A percentile compares a stretch with the other conserved stretches of the same genome.
Evolutionary conservation across 371 early-diverging fungal genomes (phyloP).

Genomic region (Mucor sp.): DNA sequence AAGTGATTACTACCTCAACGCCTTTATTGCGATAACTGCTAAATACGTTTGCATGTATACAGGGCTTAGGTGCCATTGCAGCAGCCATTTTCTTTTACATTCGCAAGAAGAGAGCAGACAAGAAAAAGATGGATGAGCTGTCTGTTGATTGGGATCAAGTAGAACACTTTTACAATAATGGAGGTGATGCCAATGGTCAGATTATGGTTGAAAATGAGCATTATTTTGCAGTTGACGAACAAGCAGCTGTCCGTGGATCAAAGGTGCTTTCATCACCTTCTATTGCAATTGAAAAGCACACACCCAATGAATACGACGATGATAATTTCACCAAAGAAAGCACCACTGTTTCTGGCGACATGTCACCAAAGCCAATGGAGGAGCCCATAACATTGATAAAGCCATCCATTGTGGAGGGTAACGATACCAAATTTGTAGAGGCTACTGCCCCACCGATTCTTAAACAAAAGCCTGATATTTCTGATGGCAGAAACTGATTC

Average conservation of each 20-base stretch:
- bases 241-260: background rate
- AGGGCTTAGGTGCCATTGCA: background rate
- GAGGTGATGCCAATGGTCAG: no score
- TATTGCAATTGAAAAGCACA: background rate
- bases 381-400: background rate
- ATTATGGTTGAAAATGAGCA: background rate
- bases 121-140: conserved; percentile 1
- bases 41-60: background rate
- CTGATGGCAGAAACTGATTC: background rate
- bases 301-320: background rate
- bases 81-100: conserved; percentile 1
- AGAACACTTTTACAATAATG: background rate
- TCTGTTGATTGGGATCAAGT: conserved; percentile 13
- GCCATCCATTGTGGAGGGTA: background rate
- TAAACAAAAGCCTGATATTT: background rate
- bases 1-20: background rate
- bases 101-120: background rate
- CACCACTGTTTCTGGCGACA: background rate
- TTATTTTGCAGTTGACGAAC: background rate
- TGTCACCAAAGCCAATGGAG: no score
- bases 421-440: background rate
- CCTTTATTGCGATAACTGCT: background rate
- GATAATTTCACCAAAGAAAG: background rate
- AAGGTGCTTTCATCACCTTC: background rate
- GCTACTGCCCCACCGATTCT: background rate